Base-by-base conservation (phyloP, 495 filamentous ascomycete species). In the Rostrohypoxylon terebratum region DNA sequence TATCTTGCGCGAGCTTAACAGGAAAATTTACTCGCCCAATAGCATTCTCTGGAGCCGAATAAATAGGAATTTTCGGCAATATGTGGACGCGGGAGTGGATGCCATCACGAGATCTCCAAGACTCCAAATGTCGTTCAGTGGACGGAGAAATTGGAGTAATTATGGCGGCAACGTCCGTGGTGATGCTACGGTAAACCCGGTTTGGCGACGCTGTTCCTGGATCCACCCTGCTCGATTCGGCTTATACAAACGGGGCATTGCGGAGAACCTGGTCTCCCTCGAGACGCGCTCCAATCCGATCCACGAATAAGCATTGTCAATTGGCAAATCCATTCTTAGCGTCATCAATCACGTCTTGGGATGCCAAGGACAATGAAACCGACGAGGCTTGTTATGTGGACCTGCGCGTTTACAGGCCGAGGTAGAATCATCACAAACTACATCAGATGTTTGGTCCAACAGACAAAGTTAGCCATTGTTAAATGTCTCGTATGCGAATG, bases 191-290 rank as follows among this genome's bases (percentile, higher is more conserved):
- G 33, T 71, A 71, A 66, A 71, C 58, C 34, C 44, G 63, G 63
- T 45, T 50, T 60, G 38, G 8, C 10, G 21, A 38, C 9, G 34
- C 42, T 63, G 40, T 31, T 40, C 40, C 48, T 31, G 47, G 21
- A 50, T 59, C 58, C 53, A 38, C 61, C 50, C 54, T 16, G 47
- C 40, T 48, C 34, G 25, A 47, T 69, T 54, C 68, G 64, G 62
- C 38, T 60, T 66, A 31, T 45, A 59, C 47, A 38, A 51, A 47
- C 47, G 34, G 21, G 34, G 14, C 18, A 59, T 75, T 50, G 73
- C 69, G 69, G 73, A 75, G 69, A 75, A 75, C 33, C 59, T 85
- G 28, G 71, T 85, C 16, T 69, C 23, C 76, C 23, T 4, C 42
- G 34, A 69, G 50, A 75, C 40, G 65, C 73, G 73, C 69, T 42